These are phyloP conservation scores for Fusarium sp. DNA, from an alignment of 2,329 filamentous ascomycete genomes.

Conservation along the genomic window DNA sequence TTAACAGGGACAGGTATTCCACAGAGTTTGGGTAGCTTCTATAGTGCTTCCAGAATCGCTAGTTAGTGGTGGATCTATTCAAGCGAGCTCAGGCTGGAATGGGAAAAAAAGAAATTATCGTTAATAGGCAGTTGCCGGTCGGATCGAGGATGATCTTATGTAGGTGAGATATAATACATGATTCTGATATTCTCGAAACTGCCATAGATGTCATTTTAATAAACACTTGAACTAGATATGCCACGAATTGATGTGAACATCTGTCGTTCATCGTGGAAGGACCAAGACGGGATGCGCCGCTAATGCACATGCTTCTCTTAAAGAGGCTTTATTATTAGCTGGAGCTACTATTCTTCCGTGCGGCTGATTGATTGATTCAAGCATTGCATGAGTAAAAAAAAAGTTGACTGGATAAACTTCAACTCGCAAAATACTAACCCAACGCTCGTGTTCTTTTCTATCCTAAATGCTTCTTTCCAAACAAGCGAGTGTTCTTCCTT, in stretches of 20 bases:
- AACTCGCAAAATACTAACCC: not conserved
- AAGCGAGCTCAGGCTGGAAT: conserved; percentile 33
- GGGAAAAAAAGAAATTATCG: conserved; percentile 32
- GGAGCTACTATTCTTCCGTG: conserved; percentile 47
- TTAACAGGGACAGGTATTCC: conserved; percentile 34
- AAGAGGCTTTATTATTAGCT: conserved; percentile 30
- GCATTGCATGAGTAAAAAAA: conserved; percentile 23
- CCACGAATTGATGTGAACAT: not conserved
- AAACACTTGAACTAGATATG: conserved; percentile 11
- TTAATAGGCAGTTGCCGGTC: conserved; percentile 30
- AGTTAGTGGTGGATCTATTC: conserved; percentile 18
- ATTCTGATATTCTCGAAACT: conserved; percentile 19
- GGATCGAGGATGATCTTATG: conserved; percentile 27
- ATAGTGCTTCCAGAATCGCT: conserved; percentile 40
- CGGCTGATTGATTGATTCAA: conserved; percentile 30
- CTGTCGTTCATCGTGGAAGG: conserved; percentile 14
- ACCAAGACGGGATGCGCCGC: conserved; percentile 30
- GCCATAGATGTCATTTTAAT: conserved; percentile 15
- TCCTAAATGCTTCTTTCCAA: conserved; percentile 2
- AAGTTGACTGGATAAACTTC: conserved; percentile 1
- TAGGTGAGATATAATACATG: conserved; percentile 26
- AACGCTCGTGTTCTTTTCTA: not conserved
- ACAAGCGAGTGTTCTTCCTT: conserved; percentile 18
- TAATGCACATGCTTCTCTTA: conserved; percentile 34
- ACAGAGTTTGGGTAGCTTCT: conserved; percentile 29